Percentiles rank a stretch among this genome's conserved stretches.
Conservation (phyloP, 2,329 filamentous ascomycete species). For the Diplodia seriata region DNA sequence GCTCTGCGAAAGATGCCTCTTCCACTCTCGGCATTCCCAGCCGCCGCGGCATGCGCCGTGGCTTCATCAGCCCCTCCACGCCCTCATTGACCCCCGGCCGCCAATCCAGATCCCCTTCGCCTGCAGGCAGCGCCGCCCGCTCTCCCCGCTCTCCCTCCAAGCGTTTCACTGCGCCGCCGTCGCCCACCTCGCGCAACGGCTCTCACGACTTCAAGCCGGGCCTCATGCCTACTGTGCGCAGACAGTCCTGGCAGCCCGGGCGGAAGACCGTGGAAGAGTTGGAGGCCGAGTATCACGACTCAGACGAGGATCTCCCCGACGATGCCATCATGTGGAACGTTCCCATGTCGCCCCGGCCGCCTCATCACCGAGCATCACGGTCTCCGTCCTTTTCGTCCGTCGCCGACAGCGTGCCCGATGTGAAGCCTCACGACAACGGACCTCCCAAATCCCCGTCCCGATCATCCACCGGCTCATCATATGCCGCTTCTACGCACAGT, state of each 20-base stretch:
- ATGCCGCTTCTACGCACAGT: slow-evolving; percentile 25
- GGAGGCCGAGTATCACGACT: slow-evolving; percentile 80
- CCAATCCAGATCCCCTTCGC: slow-evolving; percentile 48
- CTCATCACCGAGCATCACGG: slow-evolving; percentile 41
- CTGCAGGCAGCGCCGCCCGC: slow-evolving; percentile 38
- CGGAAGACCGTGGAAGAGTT: slow-evolving; percentile 74
- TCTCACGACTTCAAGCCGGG: slow-evolving; percentile 42
- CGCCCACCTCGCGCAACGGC: slow-evolving; percentile 41
- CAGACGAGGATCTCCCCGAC: slow-evolving; percentile 77
- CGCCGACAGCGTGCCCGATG: slow-evolving; percentile 38
- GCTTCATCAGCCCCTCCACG: slow-evolving; percentile 50
- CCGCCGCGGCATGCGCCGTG: slow-evolving; percentile 47
- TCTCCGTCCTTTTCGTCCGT: slow-evolving; percentile 45
- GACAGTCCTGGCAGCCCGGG: slow-evolving; percentile 70
- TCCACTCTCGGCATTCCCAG: slow-evolving; percentile 48
- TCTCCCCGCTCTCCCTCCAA: slow-evolving; percentile 40
- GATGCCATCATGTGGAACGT: slow-evolving; percentile 82
- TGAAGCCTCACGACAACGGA: slow-evolving; percentile 36
- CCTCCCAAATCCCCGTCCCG: slow-evolving; percentile 33
- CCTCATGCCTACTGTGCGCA: slow-evolving; percentile 46
- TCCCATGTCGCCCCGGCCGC: slow-evolving; percentile 71
- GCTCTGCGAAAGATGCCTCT: slow-evolving; percentile 11
- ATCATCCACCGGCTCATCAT: slow-evolving; percentile 27
- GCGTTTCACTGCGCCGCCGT: slow-evolving; percentile 31
- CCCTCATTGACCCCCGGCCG: slow-evolving; percentile 43